A percentile compares a stretch with the other conserved stretches of the same genome.
Conservation (phyloP, 768 basidiomycete genomes). For the Podaxis sp. region DNA sequence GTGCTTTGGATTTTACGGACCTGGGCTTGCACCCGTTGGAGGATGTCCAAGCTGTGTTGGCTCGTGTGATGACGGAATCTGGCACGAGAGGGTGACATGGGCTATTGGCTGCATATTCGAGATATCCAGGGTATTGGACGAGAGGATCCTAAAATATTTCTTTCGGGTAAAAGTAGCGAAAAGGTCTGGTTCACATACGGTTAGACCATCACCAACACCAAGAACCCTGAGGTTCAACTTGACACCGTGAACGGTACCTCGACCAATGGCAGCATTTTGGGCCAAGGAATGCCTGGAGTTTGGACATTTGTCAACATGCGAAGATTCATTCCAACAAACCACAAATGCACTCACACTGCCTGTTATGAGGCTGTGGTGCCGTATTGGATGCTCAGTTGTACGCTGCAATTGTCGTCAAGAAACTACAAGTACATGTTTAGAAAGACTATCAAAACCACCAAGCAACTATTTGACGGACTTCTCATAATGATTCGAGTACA, state of each 20-base stretch:
- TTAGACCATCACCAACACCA: conserved; percentile 63
- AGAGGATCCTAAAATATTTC: conserved; percentile 34
- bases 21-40: conserved; percentile 49
- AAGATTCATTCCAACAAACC: neutral
- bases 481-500: conserved; percentile 33
- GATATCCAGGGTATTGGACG: conserved; percentile 56
- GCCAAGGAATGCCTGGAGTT: conserved; percentile 46
- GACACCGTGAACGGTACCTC: conserved; percentile 41
- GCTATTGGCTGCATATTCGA: conserved; percentile 53
- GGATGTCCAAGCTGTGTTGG: conserved; percentile 41
- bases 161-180: neutral
- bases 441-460: neutral
- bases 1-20: conserved; percentile 23
- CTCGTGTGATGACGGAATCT: conserved; percentile 34
- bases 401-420: no score
- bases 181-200: conserved; percentile 31
- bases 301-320: neutral
- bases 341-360: conserved; percentile 26
- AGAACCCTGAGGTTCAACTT: conserved; percentile 58
- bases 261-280: conserved; percentile 56
- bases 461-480: neutral
- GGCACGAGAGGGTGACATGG: conserved; percentile 57
- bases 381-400: no score
- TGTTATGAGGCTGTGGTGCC: conserved; percentile 11
- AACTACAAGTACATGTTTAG: neutral